Evolutionary conservation across 352 stramenopile species (phyloP).

Genomic region (Pythium dissimile): DNA sequence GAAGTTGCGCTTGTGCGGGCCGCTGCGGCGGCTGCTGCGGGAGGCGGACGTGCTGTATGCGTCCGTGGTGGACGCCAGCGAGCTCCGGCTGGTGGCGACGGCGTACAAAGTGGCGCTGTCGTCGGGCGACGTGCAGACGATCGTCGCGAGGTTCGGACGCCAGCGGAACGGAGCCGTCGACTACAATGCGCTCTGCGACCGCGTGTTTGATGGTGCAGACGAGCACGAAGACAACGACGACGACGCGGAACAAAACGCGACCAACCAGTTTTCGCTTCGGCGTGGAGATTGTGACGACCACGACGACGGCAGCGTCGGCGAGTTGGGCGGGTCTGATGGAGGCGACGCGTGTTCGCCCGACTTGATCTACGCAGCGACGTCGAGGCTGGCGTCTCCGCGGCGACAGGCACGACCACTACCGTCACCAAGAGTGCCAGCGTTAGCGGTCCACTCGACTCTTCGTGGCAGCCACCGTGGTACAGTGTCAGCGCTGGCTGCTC

Average conservation of each 20-base stretch:
- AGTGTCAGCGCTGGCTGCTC: neutral
- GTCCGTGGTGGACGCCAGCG: neutral
- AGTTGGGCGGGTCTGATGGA: constrained; percentile 4
- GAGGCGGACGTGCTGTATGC: neutral
- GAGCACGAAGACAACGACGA: constrained; percentile 2
- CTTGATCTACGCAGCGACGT: neutral
- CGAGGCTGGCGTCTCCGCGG: neutral
- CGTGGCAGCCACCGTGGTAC: neutral
- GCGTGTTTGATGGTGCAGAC: constrained; percentile 12
- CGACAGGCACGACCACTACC: neutral
- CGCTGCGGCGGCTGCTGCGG: constrained; percentile 2
- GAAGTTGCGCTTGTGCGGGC: constrained; percentile 3
- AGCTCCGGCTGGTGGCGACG: neutral
- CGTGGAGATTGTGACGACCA: neutral
- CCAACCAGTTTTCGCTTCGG: constrained; percentile 1
- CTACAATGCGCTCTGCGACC: constrained; percentile 22
- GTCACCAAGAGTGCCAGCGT: no score
- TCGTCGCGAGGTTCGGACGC: constrained; percentile 1
- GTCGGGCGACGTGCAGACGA: constrained; percentile 1
- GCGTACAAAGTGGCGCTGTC: constrained; percentile 12
- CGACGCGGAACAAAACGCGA: neutral
- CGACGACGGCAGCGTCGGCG: neutral
- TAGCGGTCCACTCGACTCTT: neutral
- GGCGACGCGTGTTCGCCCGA: neutral
- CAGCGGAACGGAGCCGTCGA: neutral